Evolutionary conservation across 768 basidiomycete species (phyloP), one percentile per base, ranked within the genome.

Genomic region (Auricularia auricula-judae): DNA sequence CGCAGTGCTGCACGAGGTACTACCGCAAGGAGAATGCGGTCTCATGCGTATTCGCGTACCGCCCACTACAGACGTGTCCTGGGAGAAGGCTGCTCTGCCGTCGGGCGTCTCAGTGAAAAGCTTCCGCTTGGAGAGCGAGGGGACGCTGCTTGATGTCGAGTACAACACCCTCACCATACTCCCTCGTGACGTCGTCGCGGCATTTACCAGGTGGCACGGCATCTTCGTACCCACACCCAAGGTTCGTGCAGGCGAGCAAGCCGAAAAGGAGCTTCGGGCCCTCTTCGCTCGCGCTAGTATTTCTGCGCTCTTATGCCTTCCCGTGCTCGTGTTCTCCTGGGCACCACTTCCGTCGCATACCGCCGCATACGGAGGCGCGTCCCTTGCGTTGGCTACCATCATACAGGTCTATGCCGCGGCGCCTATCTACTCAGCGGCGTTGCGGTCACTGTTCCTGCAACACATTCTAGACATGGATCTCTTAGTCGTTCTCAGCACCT

Each of bases 301-400:
- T 16, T 77, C 73, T 21, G 69, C 69, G n/a, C 23, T 73, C 33
- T 68, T 79, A 33, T 74, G 76, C 42, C 71, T 79, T 36, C 79
- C 79, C 1, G 77, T 80, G 7, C 72, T 80, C 14, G 68, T 80
- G 43, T 70, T 80, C 68, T 70, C 79, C 4, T 80, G 79, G 79
- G 77, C 78, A 1, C 72, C 72, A 2, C 72, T 79, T 11, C 74
- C 73, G 2, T 62, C 67, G 36, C 71, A 70, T 36, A 74, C 74
- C 11, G 68, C 70, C 63, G 68, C 72, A 1, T 78, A 79, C 61
- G 74, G 76, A 14, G 73, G 72, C 59, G 68, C 74, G 2, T 78
- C 76, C 4, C 70, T 79, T 54, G 71, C 72, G 16, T 71, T 80
- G 23, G 73, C 78, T 5, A 77, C 78, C 3, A 63, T 76, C 65